Evolutionary conservation across 2,329 filamentous ascomycete genomes (phyloP).

Genomic region (Dactylellina parvicollis): DNA sequence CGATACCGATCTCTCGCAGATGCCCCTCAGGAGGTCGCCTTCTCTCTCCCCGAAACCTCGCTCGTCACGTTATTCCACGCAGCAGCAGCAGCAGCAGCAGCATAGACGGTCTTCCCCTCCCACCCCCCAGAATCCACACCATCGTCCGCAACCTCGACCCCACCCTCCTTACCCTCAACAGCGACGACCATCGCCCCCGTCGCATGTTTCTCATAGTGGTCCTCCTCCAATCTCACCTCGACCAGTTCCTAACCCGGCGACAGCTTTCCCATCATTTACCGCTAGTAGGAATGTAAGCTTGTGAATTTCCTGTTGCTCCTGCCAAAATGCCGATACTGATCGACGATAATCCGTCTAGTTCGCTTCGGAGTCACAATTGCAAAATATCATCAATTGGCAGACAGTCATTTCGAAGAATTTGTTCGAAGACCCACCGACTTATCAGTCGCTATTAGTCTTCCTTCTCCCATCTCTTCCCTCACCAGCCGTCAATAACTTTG

Average conservation of each 20-base stretch:
- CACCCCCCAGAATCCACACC: neutral
- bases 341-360: slow-evolving; percentile 13
- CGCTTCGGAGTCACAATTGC: slow-evolving; percentile 38
- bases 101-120: slow-evolving; percentile 23
- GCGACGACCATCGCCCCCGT: slow-evolving; percentile 33
- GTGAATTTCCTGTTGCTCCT: neutral
- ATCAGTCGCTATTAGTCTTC: slow-evolving; percentile 44
- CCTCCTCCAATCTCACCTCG: slow-evolving; percentile 25
- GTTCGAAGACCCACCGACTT: slow-evolving; percentile 49
- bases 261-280: slow-evolving; percentile 45
- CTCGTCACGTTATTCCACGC: slow-evolving; percentile 31
- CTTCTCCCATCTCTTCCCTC: slow-evolving; percentile 37
- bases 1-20: slow-evolving; percentile 17
- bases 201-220: slow-evolving; percentile 15
- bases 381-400: slow-evolving; percentile 52
- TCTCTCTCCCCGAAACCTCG: slow-evolving; percentile 44
- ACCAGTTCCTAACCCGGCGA: slow-evolving; percentile 40
- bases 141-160: neutral
- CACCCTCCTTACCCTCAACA: slow-evolving; percentile 3
- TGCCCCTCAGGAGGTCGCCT: slow-evolving; percentile 23
- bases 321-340: neutral
- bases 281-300: slow-evolving; percentile 43
- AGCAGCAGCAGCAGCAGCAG: slow-evolving; percentile 2
- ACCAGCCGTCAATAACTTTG: slow-evolving; percentile 40
- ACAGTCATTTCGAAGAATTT: slow-evolving; percentile 46